Evolutionary conservation across 2,329 filamentous ascomycete species (phyloP).

Genomic region (Alternaria arborescens): DNA sequence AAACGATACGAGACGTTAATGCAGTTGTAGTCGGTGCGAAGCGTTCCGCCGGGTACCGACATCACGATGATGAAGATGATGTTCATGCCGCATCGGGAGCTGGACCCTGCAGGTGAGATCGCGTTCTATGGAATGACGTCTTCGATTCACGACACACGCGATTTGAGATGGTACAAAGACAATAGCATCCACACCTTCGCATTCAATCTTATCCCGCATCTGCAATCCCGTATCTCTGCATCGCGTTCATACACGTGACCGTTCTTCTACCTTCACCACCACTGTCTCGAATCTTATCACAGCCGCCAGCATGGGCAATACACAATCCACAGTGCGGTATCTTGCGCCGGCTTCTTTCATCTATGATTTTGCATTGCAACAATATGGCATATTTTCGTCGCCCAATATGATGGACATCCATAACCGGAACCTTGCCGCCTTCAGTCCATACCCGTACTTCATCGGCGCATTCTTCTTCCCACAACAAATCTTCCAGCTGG

Average conservation of each 20-base stretch:
- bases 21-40: background rate
- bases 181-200: background rate
- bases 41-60: background rate
- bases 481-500: slow-evolving; percentile 66
- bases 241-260: background rate
- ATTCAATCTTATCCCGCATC: background rate
- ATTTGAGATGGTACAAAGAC: background rate
- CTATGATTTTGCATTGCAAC: slow-evolving; percentile 66
- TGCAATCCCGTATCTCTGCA: background rate
- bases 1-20: slow-evolving; percentile 1
- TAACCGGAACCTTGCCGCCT: slow-evolving; percentile 66
- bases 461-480: slow-evolving; percentile 69
- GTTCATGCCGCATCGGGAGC: slow-evolving; percentile 11
- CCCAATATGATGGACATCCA: slow-evolving; percentile 69
- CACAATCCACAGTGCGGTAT: slow-evolving; percentile 62
- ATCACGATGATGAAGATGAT: slow-evolving; percentile 13
- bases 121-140: slow-evolving; percentile 13
- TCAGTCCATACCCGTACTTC: slow-evolving; percentile 66
- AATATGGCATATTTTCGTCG: slow-evolving; percentile 65
- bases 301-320: slow-evolving; percentile 50
- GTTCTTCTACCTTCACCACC: background rate
- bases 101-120: slow-evolving; percentile 15
- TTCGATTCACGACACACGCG: slow-evolving; percentile 7
- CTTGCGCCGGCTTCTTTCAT: slow-evolving; percentile 64
- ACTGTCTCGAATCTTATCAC: background rate